These are phyloP conservation scores for Colletotrichum eremochloae DNA, from an alignment of 2,329 filamentous ascomycete species.

Conservation along the genomic window DNA sequence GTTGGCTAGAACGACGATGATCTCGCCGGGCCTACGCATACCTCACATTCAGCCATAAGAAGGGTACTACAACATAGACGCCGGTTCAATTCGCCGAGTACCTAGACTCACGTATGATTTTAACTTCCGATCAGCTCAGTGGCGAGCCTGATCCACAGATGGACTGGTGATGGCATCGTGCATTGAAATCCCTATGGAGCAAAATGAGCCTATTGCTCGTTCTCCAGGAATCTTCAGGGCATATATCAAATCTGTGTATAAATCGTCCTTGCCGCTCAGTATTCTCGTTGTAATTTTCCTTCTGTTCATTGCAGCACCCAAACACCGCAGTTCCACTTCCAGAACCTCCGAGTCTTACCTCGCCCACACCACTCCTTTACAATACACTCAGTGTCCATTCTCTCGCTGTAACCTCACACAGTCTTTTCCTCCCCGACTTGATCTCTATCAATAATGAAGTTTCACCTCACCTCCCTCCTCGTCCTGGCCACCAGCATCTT, in stretches of 20 bases:
- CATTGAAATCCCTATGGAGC: background rate
- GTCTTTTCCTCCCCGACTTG: background rate
- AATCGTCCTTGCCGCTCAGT: background rate
- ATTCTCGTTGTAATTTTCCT: too few relatives aligned
- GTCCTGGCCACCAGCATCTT: background rate
- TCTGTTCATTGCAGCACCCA: background rate
- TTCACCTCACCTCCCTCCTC: constrained; percentile 1
- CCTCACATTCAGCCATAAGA: background rate
- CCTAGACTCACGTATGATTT: background rate
- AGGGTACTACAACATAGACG: accelerated
- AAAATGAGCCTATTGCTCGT: background rate
- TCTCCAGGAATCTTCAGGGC: background rate
- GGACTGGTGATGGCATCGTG: background rate
- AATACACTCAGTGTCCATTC: background rate
- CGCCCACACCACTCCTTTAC: background rate
- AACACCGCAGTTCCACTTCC: background rate
- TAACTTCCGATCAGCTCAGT: background rate
- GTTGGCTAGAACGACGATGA: background rate
- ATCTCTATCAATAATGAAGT: background rate
- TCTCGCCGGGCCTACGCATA: too few relatives aligned
- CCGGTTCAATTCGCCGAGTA: background rate
- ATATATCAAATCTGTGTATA: background rate
- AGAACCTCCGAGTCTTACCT: background rate
- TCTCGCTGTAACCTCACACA: background rate
- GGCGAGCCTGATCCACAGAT: background rate